Evolutionary conservation across 192 early-diverging fungal genomes (phyloP), one percentile per base, ranked within the genome.

Genomic region (Coemansia sp.): DNA sequence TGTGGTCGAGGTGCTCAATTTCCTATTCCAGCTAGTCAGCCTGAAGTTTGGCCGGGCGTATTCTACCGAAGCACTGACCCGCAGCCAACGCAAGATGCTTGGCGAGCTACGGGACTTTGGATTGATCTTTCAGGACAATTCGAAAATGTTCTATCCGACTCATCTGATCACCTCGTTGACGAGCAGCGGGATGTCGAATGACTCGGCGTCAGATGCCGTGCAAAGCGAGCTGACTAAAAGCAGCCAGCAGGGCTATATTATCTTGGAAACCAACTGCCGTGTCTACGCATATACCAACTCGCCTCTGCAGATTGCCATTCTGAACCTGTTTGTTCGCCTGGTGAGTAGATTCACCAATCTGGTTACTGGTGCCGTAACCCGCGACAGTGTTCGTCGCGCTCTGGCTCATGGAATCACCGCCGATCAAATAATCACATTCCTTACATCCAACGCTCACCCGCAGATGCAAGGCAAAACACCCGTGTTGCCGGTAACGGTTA

Each of bases 211-310:
- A 21, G 28, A 23, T n/a, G 11, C 21, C 26, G 44, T 11, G 31
- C 40, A 32, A 26, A 53, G 63, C 55, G 61, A 69, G 16, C 40
- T 73, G 43, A 44, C 64, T 14, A 32, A 51, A 34, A 62, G 62
- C 20, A 64, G 60, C 52, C 79, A 84, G 11, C 74, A 82, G 21
- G 93, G 93, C 20, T 98, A 87, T 66, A 88, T 98, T 56, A 85
- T 98, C 17, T 56, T 98, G 11, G 96, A 98, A 60, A 98, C 96
- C 2, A 98, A 98, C 70, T 96, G 90, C 59, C 81, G 88, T 11
- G 56, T 98, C 10, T 98, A 98, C 64, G 94, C 96, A 0, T 98
- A 96, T 67, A 97, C 94, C 78, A 85, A 88, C 41, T 96, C 93
- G 31, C 88, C 91, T 26, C 62, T 98, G 28, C 94, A 98, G 56